A percentile compares a stretch with the other conserved stretches of the same genome.
Conservation (phyloP, 148 eudicot species). For the Vaccinium darrowii region DNA sequence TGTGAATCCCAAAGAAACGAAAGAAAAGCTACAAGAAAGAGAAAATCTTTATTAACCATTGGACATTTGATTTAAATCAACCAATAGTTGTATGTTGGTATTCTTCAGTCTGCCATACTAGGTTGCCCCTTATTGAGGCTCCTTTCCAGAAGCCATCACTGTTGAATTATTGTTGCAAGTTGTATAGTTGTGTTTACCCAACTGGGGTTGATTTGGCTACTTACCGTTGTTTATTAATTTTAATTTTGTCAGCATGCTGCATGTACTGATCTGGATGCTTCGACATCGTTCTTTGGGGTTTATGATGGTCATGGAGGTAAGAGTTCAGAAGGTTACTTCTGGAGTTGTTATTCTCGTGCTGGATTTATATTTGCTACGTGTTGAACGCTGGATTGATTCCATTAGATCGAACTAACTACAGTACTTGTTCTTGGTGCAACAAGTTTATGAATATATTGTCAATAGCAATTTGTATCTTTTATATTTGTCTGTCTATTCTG, state of each 20-base stretch:
- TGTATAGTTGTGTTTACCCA: neutral
- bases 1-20: too few species aligned
- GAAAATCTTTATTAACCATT: too few species aligned
- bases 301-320: constrained; percentile 99
- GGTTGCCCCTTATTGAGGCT: neutral
- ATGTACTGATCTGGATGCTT: constrained; percentile 71
- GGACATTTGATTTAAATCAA: neutral
- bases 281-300: constrained; percentile 95
- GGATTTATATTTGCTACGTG: neutral
- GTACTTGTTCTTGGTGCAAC: neutral
- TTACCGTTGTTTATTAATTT: constrained; percentile 6
- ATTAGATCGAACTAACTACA: neutral
- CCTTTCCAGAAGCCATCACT: neutral
- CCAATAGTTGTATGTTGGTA: neutral
- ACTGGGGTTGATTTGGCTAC: neutral
- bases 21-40: too few species aligned
- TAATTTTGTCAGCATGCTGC: constrained; percentile 82
- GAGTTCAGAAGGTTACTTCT: constrained; percentile 16
- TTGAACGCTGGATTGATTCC: neutral
- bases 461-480: neutral
- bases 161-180: neutral
- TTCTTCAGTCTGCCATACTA: neutral
- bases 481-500: neutral
- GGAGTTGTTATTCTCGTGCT: neutral
- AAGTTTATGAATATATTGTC: neutral